Evolutionary conservation across 441 rosid species (phyloP).

Genomic region (Mallotus repandus): DNA sequence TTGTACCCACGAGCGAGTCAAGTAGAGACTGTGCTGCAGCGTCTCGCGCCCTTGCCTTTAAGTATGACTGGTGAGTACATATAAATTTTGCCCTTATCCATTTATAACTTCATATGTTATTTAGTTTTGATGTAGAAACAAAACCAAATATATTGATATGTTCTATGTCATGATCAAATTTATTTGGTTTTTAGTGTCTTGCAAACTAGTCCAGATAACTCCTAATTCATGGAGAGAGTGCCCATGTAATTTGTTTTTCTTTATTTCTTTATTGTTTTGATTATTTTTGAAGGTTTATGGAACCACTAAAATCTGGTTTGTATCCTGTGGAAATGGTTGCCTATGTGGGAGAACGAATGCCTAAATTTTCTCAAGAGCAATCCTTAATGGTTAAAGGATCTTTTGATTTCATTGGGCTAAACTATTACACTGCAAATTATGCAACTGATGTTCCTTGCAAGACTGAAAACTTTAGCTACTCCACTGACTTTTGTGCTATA

Average conservation of each 20-base stretch:
- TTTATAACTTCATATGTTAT: too few species aligned
- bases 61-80: slow-evolving; percentile 12
- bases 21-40: slow-evolving; percentile 3
- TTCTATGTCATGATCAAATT: neutral
- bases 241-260: neutral
- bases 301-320: slow-evolving; percentile 10
- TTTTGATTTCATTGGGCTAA: slow-evolving; percentile 45
- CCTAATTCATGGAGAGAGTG: too few species aligned
- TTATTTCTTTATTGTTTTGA: neutral
- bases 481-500: neutral
- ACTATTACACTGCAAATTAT: slow-evolving; percentile 39
- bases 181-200: neutral
- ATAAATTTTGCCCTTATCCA: too few species aligned
- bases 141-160: neutral
- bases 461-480: neutral
- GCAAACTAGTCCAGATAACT: neutral
- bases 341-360: slow-evolving; percentile 15
- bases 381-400: slow-evolving; percentile 37
- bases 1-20: neutral
- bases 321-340: slow-evolving; percentile 17
- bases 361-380: slow-evolving; percentile 6
- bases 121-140: neutral
- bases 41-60: slow-evolving; percentile 13
- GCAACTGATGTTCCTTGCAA: slow-evolving; percentile 27
- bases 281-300: slow-evolving; percentile 20